Conservation (phyloP, 192 early-diverging fungal genomes). For the Coemansia sp. region DNA sequence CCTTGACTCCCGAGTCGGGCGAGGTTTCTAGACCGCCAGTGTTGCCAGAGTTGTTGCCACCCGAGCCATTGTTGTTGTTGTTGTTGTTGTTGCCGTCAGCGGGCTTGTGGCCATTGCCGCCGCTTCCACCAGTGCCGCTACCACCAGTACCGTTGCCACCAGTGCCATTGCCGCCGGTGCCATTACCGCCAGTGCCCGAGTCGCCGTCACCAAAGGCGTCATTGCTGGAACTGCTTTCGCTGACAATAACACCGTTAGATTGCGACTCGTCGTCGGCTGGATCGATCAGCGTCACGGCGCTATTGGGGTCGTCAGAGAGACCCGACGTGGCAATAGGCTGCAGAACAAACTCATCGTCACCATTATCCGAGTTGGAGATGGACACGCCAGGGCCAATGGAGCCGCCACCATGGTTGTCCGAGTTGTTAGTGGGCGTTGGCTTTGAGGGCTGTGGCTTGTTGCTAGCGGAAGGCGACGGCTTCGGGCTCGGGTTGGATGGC, state of each 20-base stretch:
- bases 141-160: neutral
- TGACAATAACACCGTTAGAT: neutral
- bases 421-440: neutral
- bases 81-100: neutral
- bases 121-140: neutral
- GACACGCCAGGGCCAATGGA: neutral
- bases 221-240: neutral
- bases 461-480: neutral
- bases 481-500: neutral
- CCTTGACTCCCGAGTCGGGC: neutral
- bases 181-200: neutral
- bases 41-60: neutral
- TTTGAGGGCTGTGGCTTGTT: neutral
- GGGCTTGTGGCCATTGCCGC: slow-evolving; percentile 10
- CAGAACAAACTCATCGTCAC: neutral
- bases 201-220: neutral
- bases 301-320: neutral
- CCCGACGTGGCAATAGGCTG: neutral
- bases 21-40: neutral
- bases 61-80: neutral
- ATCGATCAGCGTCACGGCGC: neutral
- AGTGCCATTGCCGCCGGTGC: neutral
- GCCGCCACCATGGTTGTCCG: neutral
- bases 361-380: neutral
- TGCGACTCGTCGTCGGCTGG: neutral